phyloP scores from a whole-genome alignment of 1,284 basidiomycete genomes.

The Ganoderma lucidum region DNA sequence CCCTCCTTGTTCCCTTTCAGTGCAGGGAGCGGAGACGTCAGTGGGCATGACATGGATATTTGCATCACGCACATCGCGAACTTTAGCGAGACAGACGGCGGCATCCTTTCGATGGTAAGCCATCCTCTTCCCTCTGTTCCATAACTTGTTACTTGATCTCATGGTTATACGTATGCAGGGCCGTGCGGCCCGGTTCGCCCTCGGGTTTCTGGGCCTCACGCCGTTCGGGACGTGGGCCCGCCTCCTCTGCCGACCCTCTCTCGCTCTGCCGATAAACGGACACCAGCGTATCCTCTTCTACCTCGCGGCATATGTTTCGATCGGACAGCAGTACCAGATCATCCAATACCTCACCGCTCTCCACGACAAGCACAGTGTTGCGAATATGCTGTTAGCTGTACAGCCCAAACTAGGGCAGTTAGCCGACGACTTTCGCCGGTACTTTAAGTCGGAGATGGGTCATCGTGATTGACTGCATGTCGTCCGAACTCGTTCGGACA shows the following conservation, averaged over 20 bases:
- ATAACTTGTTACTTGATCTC: too few species aligned
- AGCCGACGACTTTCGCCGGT: not conserved
- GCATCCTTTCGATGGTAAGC: not conserved
- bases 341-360: not conserved
- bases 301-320: not conserved
- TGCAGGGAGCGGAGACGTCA: not conserved
- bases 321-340: not conserved
- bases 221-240: not conserved
- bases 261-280: not conserved
- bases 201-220: not conserved
- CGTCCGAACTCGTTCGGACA: not conserved
- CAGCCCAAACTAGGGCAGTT: not conserved
- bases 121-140: not conserved
- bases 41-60: not conserved
- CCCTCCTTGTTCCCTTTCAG: not conserved
- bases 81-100: not conserved
- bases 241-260: not conserved
- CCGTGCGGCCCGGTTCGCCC: not conserved
- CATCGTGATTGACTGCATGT: not conserved
- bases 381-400: not conserved
- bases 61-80: constrained; percentile 1
- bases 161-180: not conserved
- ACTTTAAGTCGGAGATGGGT: not conserved
- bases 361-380: not conserved
- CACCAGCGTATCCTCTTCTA: not conserved